Percentiles rank a stretch among this genome's conserved stretches.
phyloP scores from a whole-genome alignment of 2,329 filamentous ascomycete species.

The Fonsecaea multimorphosa region DNA sequence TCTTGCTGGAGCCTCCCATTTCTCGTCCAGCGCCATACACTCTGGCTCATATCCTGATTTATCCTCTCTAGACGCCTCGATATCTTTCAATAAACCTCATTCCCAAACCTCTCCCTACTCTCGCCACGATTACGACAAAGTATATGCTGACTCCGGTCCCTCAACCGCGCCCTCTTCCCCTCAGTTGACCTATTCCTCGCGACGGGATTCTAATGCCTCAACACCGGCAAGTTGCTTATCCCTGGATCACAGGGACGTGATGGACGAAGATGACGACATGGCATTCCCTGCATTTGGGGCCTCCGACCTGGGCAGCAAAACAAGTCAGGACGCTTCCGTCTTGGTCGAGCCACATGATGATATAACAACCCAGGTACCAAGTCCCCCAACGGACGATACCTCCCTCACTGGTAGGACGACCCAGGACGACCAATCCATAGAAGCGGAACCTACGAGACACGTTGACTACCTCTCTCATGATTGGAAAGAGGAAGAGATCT shows the following conservation, averaged over 20 bases:
- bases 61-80: slow-evolving; percentile 28
- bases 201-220: slow-evolving; percentile 46
- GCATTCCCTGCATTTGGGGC: slow-evolving; percentile 53
- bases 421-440: slow-evolving; percentile 79
- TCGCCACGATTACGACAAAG: slow-evolving; percentile 30
- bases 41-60: slow-evolving; percentile 37
- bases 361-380: slow-evolving; percentile 43
- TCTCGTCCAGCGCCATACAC: slow-evolving; percentile 44
- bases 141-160: slow-evolving; percentile 43
- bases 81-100: slow-evolving; percentile 28
- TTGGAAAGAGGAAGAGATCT: slow-evolving; percentile 95
- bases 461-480: slow-evolving; percentile 96
- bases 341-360: slow-evolving; percentile 42
- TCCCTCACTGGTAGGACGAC: slow-evolving; percentile 65
- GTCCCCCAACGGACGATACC: slow-evolving; percentile 64
- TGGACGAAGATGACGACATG: slow-evolving; percentile 46
- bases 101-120: slow-evolving; percentile 25
- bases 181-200: slow-evolving; percentile 43
- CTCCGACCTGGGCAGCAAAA: slow-evolving; percentile 16
- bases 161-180: slow-evolving; percentile 50
- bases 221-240: slow-evolving; percentile 49
- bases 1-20: slow-evolving; percentile 43
- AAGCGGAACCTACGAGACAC: slow-evolving; percentile 77
- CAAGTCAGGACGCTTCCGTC: slow-evolving; percentile 42
- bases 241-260: slow-evolving; percentile 41